phyloP scores from a whole-genome alignment of 2,329 filamentous ascomycete genomes.

The Juglanconis juglandina region DNA sequence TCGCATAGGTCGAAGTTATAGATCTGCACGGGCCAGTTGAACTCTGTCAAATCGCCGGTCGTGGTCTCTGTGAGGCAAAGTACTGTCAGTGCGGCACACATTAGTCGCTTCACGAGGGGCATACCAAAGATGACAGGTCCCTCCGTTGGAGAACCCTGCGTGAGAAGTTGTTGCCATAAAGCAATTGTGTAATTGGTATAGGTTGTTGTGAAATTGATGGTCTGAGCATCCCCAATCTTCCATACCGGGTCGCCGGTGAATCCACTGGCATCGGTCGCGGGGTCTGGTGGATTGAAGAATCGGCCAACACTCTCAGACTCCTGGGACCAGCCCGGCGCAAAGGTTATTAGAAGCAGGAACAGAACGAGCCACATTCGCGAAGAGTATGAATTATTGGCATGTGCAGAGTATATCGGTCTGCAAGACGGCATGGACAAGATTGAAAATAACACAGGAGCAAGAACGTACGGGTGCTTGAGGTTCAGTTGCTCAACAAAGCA shows the following conservation, averaged over 20 bases:
- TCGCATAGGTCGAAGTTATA: background rate
- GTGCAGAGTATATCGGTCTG: no score
- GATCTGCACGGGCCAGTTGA: conserved; percentile 1
- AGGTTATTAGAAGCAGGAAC: no score
- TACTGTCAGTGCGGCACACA: background rate
- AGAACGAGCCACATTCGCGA: no score
- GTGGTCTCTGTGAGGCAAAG: conserved; percentile 10
- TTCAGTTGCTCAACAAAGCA: no score
- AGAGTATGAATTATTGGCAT: no score
- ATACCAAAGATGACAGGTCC: conserved; percentile 19
- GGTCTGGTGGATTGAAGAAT: background rate
- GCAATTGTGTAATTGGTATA: conserved; percentile 24
- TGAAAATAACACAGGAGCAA: no score
- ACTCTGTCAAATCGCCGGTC: background rate
- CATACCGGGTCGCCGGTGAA: background rate
- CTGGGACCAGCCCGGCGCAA: background rate
- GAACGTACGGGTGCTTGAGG: no score
- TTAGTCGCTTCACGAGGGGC: background rate
- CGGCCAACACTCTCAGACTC: background rate
- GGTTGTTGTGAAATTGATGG: conserved; percentile 22
- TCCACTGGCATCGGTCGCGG: background rate
- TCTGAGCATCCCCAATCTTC: conserved; percentile 12
- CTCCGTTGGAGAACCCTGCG: conserved; percentile 2
- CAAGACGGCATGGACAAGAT: no score
- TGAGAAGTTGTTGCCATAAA: conserved; percentile 23